These are phyloP conservation scores for Macrotyloma uniflorum DNA, from an alignment of 306 rosid genomes.

Conservation along the genomic window DNA sequence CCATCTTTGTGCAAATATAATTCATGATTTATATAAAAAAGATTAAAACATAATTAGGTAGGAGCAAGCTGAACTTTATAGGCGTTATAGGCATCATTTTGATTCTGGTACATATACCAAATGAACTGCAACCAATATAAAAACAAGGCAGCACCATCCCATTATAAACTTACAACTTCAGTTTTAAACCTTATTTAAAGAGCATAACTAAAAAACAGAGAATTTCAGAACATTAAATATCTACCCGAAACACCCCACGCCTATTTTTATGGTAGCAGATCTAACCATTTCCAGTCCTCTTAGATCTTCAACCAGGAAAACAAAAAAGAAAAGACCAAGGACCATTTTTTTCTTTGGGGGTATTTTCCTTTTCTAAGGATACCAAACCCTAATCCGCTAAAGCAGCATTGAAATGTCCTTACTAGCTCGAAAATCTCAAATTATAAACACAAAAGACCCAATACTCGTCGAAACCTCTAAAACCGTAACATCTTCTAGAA, in stretches of 20 bases:
- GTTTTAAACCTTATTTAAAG: background rate
- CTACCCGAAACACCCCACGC: background rate
- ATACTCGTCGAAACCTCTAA: conserved; percentile 33
- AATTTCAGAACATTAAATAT: background rate
- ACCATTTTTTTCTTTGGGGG: background rate
- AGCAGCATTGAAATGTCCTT: conserved; percentile 11
- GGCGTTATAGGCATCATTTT: background rate
- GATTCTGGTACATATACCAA: background rate
- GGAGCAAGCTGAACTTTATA: too few species aligned
- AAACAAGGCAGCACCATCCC: background rate
- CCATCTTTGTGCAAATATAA: background rate
- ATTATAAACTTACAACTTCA: background rate
- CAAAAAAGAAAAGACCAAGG: background rate
- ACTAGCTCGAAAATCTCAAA: conserved; percentile 25
- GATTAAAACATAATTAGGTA: background rate
- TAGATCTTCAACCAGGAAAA: conserved; percentile 1
- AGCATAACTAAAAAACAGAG: background rate
- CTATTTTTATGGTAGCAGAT: conserved; percentile 32
- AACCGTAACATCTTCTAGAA: background rate
- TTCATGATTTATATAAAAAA: background rate
- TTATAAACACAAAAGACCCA: background rate
- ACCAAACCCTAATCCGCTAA: conserved; percentile 42
- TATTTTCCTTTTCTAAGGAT: background rate
- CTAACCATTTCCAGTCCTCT: conserved; percentile 13
- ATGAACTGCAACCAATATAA: background rate